A percentile compares a stretch with the other conserved stretches of the same genome.
phyloP scores from a whole-genome alignment of 345 rosid species.

The Mangifera indica region DNA sequence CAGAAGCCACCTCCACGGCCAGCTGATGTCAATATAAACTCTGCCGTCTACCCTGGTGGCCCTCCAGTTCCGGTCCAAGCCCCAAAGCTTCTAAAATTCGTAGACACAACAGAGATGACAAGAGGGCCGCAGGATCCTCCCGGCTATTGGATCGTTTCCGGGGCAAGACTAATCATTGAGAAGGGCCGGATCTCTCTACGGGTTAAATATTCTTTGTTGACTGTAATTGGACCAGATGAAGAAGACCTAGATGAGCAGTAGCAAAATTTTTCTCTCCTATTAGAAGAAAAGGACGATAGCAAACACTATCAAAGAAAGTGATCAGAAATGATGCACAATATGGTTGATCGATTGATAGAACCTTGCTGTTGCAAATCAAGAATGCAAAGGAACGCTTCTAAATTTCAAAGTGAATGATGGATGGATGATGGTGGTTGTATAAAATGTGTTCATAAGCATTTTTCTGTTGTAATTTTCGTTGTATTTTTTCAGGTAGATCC shows the following conservation, averaged over 20 bases:
- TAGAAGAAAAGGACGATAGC: background rate
- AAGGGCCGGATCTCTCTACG: conserved; percentile 86
- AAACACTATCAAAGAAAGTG: background rate
- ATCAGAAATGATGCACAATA: background rate
- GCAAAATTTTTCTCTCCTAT: background rate
- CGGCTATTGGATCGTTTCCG: conserved; percentile 95
- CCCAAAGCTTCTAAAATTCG: conserved; percentile 78
- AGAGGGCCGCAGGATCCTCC: conserved; percentile 94
- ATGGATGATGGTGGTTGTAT: conserved; percentile 1
- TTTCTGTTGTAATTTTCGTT: conserved; percentile 15
- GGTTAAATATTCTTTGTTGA: conserved; percentile 82
- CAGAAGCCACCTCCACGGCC: conserved; percentile 82
- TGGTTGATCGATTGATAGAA: too few relatives aligned
- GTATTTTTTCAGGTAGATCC: conserved; percentile 4
- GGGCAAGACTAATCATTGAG: conserved; percentile 80
- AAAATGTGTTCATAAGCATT: conserved; percentile 8
- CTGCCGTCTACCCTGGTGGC: conserved; percentile 90
- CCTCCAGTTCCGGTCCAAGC: conserved; percentile 90
- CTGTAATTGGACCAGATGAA: conserved; percentile 57
- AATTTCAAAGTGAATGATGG: too few relatives aligned
- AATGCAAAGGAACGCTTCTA: too few relatives aligned
- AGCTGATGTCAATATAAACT: conserved; percentile 87
- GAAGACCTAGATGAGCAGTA: conserved; percentile 37
- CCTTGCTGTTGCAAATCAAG: too few relatives aligned
- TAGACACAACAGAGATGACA: conserved; percentile 87